Evolutionary conservation across 805 yeast species (phyloP), one percentile per base, ranked within the genome.

Genomic region (Diddensiella santjacobensis): DNA sequence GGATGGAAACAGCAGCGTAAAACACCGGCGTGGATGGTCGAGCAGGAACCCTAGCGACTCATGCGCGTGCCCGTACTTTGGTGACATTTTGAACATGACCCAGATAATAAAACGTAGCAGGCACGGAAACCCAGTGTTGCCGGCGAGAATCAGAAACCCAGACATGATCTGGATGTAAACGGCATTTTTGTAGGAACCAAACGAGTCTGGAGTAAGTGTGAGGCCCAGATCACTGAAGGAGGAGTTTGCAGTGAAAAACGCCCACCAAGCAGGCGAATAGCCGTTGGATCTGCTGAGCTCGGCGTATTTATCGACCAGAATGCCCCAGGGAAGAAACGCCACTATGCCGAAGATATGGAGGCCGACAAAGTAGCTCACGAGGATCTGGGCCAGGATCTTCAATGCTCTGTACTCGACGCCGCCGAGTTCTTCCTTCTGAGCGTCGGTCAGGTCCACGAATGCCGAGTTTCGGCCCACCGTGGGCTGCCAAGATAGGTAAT

Each of bases 11-110:
- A 93, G 71, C 50, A 93, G 69, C 2, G 98, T 89, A 62, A 91
- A 93, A 64, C 99, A 93, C 60, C 99, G 84, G 61, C 99, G 81
- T 1, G 99, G 99, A 65, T 93, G 99, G 53, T 90, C 97, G 36
- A 93, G 71, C 50, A 93, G 66, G 57, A 93, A 93, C 0, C 87
- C 90, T 13, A 90, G 68, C 3, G 95, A 84, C 60, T 93, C 98
- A 17, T 64, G 64, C 24, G 59, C 53, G 13, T 61, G 63, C 4
- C 72, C 70, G 38, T 56, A 67, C 1, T 83, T 86, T 33, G 77
- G 84, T 0, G 95, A 72, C 15, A 83, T 38, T 54, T 81, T 84
- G 68, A 79, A 81, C 65, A 84, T 56, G 0, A 83, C 49, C 97
- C 97, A 93, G 42, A 93, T 84, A 31, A 87, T 72, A 59, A 85